phyloP scores from a whole-genome alignment of 225 moss, liverwort and hornwort genomes.

The Anthoceros angustus region DNA sequence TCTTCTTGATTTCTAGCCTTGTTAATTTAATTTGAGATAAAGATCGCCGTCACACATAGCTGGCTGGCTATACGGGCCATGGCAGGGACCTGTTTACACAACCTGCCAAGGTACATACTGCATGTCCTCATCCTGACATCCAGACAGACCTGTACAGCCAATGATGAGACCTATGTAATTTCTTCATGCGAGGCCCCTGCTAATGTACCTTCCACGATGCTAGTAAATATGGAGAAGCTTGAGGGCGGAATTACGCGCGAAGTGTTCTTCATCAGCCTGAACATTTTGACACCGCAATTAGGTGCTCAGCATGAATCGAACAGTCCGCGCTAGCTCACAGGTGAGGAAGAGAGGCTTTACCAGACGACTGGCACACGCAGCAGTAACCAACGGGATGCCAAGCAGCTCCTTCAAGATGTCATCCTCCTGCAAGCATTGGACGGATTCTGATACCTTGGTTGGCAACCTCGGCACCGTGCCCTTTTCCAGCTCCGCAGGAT shows the following conservation, averaged over 20 bases:
- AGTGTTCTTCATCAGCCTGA: not conserved
- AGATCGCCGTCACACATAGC: no score
- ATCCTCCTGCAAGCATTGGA: constrained; percentile 30
- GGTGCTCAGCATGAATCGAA: no score
- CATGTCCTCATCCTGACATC: no score
- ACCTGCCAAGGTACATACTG: no score
- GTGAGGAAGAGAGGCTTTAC: constrained; percentile 10
- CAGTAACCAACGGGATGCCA: constrained; percentile 54
- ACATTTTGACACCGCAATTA: not conserved
- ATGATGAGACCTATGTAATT: no score
- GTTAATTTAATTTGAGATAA: no score
- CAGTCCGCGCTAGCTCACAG: no score
- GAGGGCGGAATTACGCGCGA: not conserved
- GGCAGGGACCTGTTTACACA: no score
- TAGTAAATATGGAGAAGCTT: not conserved
- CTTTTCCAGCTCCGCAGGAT: constrained; percentile 29
- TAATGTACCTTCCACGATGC: not conserved
- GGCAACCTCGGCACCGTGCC: constrained; percentile 36
- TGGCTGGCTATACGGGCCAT: no score
- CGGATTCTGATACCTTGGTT: constrained; percentile 25
- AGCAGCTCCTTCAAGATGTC: constrained; percentile 30
- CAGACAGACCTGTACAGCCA: no score
- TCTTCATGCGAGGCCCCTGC: no score
- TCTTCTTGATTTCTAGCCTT: no score
- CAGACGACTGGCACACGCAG: constrained; percentile 39